Evolutionary conservation across 2,329 filamentous ascomycete genomes (phyloP).

Genomic region (Thermothelomyces thermophilus): DNA sequence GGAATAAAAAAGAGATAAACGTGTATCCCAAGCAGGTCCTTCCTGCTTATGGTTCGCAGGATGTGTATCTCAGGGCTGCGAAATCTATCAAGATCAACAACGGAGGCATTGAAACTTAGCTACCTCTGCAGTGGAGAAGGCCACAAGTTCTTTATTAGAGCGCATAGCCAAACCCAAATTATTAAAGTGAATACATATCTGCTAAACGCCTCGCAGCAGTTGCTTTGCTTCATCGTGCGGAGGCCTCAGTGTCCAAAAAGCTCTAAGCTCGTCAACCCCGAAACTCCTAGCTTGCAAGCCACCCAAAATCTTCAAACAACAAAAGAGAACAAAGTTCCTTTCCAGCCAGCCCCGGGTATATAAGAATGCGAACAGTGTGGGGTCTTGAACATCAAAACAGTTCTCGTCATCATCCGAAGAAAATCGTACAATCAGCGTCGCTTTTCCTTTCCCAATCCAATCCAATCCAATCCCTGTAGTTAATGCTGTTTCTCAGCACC

Average conservation of each 20-base stretch:
- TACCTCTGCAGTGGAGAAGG: no score
- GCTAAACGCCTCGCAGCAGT: not conserved
- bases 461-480: not conserved
- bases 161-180: not conserved
- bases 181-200: not conserved
- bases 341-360: conserved; percentile 11
- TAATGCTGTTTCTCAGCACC: not conserved
- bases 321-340: not conserved
- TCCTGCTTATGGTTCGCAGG: no score
- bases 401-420: not conserved
- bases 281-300: not conserved
- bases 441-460: not conserved
- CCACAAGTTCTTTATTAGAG: no score
- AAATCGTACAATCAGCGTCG: no score
- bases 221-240: not conserved
- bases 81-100: no score
- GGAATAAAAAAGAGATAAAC: not conserved
- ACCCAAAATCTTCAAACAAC: not conserved
- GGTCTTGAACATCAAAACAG: conserved; percentile 1
- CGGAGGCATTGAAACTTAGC: no score
- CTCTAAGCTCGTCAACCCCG: not conserved
- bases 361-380: conserved; percentile 9
- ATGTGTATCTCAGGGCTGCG: no score
- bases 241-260: not conserved
- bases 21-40: no score